Base-by-base conservation (phyloP, 352 stramenopile genomes). In the Globisporangium barbulae region DNA sequence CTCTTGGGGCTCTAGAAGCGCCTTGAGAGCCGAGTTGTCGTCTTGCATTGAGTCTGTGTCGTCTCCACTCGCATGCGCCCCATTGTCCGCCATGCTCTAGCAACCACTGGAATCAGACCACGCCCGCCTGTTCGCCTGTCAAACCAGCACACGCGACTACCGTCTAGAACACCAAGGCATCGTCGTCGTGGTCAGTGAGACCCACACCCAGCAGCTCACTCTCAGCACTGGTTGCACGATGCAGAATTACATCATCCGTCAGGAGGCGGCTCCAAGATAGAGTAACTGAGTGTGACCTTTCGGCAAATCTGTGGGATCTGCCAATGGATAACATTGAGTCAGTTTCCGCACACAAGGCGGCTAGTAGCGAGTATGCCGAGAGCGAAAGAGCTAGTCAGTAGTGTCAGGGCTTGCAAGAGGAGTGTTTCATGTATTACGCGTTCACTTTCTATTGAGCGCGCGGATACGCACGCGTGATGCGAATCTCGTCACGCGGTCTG, bases 401-500 rank as follows among this genome's bases (percentile, higher is more conserved):
- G 41, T 28, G 25, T 2, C 42, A 12, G 15, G 17, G 30, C 30
- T 41, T 30, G 50, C 12, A 8, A 42, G 15, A 9, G 42, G 15
- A 9, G 42, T 41, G 30, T 25, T 44, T 30, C 22, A 13, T 50
- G 17, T 49, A 64, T 56, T 64, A 49, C 25, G 35, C 44, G 10
- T 56, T 39, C 33, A 15, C 53, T 64, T 52, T 58, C 58, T 83
- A 87, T 67, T 87, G 73, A n/a, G 75, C 78, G 41, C 76, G 45
- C 7, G 84, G 86, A 49, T 88, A 90, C 50, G 86, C 86, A 22
- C 73, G 72, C 61, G 86, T 83, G 58, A 94, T 69, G 44, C 70
- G 81, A 52, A 94, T 94, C 52, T 94, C 86, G 37, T 93, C 84
- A 22, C 83, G 84, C 54, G 86, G 86, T 70, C 86, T 93, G 48